A percentile compares a stretch with the other conserved stretches of the same genome.
Evolutionary conservation across 2,329 filamentous ascomycete species (phyloP).

Genomic region (Alternaria triticina): DNA sequence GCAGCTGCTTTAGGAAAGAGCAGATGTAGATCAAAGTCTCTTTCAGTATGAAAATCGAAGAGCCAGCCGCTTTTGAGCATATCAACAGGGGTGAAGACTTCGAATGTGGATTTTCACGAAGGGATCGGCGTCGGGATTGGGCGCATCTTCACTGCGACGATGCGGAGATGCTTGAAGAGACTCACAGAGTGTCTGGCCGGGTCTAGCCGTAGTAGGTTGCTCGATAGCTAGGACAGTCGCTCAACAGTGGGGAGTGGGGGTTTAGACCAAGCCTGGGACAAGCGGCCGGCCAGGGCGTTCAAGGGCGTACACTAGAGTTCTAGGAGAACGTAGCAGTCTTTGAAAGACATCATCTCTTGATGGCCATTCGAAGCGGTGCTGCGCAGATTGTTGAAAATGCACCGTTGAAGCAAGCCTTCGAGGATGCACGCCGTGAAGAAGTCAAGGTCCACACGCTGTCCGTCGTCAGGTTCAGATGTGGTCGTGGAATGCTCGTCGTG

Average conservation of each 20-base stretch:
- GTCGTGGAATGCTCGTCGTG: not conserved
- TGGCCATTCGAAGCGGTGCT: not conserved
- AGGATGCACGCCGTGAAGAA: not conserved
- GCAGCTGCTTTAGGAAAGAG: not conserved
- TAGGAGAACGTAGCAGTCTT: not conserved
- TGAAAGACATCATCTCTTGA: not conserved
- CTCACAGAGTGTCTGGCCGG: not conserved
- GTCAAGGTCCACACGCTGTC: not conserved
- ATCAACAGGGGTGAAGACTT: not conserved
- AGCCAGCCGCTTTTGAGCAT: not conserved
- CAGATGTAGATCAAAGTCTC: constrained; percentile 1
- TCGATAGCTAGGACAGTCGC: not conserved
- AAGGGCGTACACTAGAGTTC: not conserved
- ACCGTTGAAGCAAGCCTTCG: not conserved
- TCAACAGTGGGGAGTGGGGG: not conserved
- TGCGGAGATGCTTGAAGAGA: not conserved
- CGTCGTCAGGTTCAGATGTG: not conserved
- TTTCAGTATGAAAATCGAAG: not conserved
- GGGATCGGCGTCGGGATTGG: not conserved
- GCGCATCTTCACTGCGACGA: not conserved
- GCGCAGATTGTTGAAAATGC: not conserved
- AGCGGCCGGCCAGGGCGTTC: not conserved
- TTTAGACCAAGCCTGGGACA: not conserved
- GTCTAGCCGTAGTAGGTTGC: not conserved
- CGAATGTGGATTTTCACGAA: not conserved